Conservation (phyloP, 2,329 filamentous ascomycete species). For the Rutstroemia sp. region DNA sequence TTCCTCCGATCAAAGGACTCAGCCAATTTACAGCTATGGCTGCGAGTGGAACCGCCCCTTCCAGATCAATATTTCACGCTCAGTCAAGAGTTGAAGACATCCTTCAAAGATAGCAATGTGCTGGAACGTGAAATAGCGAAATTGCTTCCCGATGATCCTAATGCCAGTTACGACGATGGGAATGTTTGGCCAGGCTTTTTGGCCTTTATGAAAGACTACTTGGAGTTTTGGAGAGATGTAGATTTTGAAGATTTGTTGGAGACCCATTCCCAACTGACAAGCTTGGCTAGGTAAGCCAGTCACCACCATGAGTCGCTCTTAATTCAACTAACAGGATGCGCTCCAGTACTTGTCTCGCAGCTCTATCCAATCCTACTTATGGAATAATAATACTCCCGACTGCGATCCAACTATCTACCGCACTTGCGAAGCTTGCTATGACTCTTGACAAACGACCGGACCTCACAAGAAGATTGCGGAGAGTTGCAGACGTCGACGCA, state of each 20-base stretch:
- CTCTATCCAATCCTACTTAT: constrained; percentile 70
- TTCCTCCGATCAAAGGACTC: constrained; percentile 59
- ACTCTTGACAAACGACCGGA: constrained; percentile 75
- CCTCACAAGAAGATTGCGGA: constrained; percentile 58
- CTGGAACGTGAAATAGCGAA: constrained; percentile 58
- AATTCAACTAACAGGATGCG: constrained; percentile 7
- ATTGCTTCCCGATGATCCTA: constrained; percentile 56
- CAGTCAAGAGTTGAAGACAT: constrained; percentile 55
- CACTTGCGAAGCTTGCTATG: constrained; percentile 77
- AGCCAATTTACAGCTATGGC: constrained; percentile 56
- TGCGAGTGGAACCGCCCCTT: constrained; percentile 68
- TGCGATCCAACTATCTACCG: constrained; percentile 72
- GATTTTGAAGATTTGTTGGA: constrained; percentile 67
- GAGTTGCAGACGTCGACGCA: constrained; percentile 42
- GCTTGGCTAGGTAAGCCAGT: constrained; percentile 61
- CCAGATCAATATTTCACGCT: constrained; percentile 61
- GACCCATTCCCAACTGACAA: constrained; percentile 68
- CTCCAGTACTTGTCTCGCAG: constrained; percentile 69
- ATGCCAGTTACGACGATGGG: constrained; percentile 55
- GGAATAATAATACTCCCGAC: constrained; percentile 78
- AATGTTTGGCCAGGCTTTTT: constrained; percentile 70
- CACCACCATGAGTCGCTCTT: neutral
- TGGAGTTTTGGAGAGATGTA: constrained; percentile 74
- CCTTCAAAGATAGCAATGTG: constrained; percentile 43
- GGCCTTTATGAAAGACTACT: constrained; percentile 73